Evolutionary conservation across 176 grass and related monocot species (phyloP), one percentile per base, ranked within the genome.

Genomic region (Puccinellia tenuiflora): DNA sequence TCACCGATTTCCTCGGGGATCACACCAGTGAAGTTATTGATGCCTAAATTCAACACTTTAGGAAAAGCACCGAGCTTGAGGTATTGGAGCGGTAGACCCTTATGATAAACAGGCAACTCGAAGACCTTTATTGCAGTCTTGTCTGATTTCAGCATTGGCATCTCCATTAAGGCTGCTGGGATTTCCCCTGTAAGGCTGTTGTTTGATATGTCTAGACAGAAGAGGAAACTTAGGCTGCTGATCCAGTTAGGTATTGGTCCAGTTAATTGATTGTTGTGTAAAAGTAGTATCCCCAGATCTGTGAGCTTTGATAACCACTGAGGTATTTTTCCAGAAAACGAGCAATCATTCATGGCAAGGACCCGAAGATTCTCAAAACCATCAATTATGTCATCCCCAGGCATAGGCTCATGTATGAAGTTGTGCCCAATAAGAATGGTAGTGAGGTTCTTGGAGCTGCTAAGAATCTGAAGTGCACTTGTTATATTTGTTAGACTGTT

Each of bases 341-440:
- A 73, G 7, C 88, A 90, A 5, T 20, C 16, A 57, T 18, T 66
- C 16, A 90, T 2, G 3, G 37, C 18, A 40, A 90, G 42, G 11
- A 86, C 64, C 65, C 77, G 83, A 78, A 90, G 50, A 82, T 82
- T 82, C 79, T 86, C 14, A 46, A 86, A 90, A 26, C 88, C 78
- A 50, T 25, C 18, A 29, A 77, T 31, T 8, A 0, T 79, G 2
- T 73, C 62, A 62, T 77, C 83, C 1, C 79, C 45, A 17, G 84
- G 88, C 61, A 90, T 82, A 25, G 24, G 30, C 17, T 90, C 88
- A 0, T 63, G 8, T 0, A 33, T 43, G 50, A 90, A 90, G 74
- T 82, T 83, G 7, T 9, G 6, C 15, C 53, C 59, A 39, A 76
- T 70, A 13, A 85, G 28, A 13, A 89, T 21, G 38, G 79, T 69